These are phyloP conservation scores for Karstenula rhodostoma DNA, from an alignment of 2,329 filamentous ascomycete genomes.

Conservation along the genomic window DNA sequence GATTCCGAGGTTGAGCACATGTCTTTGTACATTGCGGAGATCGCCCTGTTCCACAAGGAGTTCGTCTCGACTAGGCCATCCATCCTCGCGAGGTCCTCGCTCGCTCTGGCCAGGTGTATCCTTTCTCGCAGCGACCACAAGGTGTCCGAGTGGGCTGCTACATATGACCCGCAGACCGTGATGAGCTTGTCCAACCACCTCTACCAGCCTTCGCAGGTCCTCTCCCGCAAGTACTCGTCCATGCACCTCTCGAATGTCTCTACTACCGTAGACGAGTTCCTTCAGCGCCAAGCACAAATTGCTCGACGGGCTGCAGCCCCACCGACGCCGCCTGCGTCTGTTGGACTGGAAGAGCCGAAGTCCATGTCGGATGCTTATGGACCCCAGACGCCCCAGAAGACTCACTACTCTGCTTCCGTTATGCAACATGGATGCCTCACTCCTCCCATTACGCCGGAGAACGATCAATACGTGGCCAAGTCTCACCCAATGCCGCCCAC, in stretches of 20 bases:
- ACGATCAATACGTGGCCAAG: conserved; percentile 50
- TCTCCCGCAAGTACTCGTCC: conserved; percentile 73
- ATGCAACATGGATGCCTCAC: conserved; percentile 81
- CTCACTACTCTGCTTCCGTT: conserved; percentile 66
- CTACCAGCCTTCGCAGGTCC: conserved; percentile 71
- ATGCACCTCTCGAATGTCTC: conserved; percentile 71
- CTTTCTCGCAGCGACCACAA: conserved; percentile 79
- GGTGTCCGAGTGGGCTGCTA: conserved; percentile 77
- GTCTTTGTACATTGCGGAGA: conserved; percentile 92
- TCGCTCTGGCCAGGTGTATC: conserved; percentile 87
- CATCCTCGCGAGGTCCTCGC: conserved; percentile 84
- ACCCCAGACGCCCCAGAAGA: conserved; percentile 83
- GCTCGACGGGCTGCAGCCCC: conserved; percentile 50
- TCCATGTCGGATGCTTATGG: conserved; percentile 57
- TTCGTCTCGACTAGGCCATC: conserved; percentile 94
- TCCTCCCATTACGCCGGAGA: conserved; percentile 83
- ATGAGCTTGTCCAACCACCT: conserved; percentile 71
- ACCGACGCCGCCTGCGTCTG: conserved; percentile 68
- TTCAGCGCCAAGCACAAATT: conserved; percentile 65
- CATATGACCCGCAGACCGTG: conserved; percentile 73
- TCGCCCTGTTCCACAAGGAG: conserved; percentile 94
- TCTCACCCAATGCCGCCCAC: conserved; percentile 32
- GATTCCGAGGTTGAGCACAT: conserved; percentile 93
- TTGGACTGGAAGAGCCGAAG: conserved; percentile 60
- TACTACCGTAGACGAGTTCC: conserved; percentile 70